Conservation (phyloP, 192 early-diverging fungal species). For the Lobosporangium transversale region DNA sequence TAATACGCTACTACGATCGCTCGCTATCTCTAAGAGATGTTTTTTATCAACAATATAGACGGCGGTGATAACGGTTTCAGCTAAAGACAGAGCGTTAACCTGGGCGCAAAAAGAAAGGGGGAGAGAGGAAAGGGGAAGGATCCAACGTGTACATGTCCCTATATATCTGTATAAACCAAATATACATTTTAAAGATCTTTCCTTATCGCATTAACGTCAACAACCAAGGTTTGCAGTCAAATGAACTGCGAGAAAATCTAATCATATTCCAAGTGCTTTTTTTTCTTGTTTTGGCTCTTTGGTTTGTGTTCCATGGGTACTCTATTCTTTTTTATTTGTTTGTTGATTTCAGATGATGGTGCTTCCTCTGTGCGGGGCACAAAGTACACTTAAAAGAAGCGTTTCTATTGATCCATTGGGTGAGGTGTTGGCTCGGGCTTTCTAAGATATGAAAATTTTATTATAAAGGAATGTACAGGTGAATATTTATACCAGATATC, state of each 20-base stretch:
- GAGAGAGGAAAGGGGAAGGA: too few species aligned
- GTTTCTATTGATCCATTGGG: too few species aligned
- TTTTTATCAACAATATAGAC: too few species aligned
- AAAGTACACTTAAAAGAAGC: too few species aligned
- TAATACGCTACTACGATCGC: too few species aligned
- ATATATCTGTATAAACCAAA: too few species aligned
- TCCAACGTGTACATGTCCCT: too few species aligned
- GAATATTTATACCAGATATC: not conserved
- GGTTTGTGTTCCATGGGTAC: conserved; percentile 5
- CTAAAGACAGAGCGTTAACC: not conserved
- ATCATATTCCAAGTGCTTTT: not conserved
- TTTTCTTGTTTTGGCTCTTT: not conserved
- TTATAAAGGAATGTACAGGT: not conserved
- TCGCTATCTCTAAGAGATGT: too few species aligned
- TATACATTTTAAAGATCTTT: not conserved
- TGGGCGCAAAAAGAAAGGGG: too few species aligned
- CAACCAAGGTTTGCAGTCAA: not conserved
- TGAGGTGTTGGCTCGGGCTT: too few species aligned
- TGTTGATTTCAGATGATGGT: not conserved
- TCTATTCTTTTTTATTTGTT: conserved; percentile 2
- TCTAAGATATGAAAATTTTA: not conserved
- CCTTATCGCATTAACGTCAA: not conserved
- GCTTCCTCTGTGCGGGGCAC: too few species aligned
- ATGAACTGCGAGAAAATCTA: not conserved
- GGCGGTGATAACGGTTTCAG: too few species aligned